Evolutionary conservation across 192 early-diverging fungal genomes (phyloP).

Genomic region (Chytriomyces sp.): DNA sequence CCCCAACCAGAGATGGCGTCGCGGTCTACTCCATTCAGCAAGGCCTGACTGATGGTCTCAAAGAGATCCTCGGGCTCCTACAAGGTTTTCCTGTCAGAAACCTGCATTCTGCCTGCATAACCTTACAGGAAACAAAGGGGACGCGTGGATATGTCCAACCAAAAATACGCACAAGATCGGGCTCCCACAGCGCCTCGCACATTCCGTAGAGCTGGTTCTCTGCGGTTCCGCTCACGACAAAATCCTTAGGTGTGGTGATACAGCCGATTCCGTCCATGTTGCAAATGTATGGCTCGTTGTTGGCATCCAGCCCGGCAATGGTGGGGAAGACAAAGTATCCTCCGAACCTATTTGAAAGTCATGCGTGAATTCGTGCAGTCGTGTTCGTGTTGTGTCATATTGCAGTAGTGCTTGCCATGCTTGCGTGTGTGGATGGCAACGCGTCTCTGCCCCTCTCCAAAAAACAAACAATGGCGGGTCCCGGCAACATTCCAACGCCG

Average conservation of each 20-base stretch:
- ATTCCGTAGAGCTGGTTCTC: conserved; percentile 87
- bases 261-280: conserved; percentile 96
- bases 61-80: conserved; percentile 94
- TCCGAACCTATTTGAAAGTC: conserved; percentile 76
- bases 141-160: no score
- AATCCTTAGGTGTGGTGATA: conserved; percentile 88
- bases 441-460: no score
- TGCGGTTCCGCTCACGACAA: conserved; percentile 93
- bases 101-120: no score
- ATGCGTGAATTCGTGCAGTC: neutral
- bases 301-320: conserved; percentile 90
- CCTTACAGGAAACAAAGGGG: no score
- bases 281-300: conserved; percentile 90
- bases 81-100: no score
- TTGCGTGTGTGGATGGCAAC: no score
- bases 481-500: no score
- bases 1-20: conserved; percentile 97
- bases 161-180: conserved; percentile 73
- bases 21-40: conserved; percentile 93
- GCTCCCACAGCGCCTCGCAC: conserved; percentile 97
- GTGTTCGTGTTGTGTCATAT: no score
- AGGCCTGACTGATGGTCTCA: conserved; percentile 92
- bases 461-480: no score
- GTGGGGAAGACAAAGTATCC: conserved; percentile 95
- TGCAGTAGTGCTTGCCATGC: no score